Conservation (phyloP, 257 asterid genomes). For the Jacaranda copaia region DNA sequence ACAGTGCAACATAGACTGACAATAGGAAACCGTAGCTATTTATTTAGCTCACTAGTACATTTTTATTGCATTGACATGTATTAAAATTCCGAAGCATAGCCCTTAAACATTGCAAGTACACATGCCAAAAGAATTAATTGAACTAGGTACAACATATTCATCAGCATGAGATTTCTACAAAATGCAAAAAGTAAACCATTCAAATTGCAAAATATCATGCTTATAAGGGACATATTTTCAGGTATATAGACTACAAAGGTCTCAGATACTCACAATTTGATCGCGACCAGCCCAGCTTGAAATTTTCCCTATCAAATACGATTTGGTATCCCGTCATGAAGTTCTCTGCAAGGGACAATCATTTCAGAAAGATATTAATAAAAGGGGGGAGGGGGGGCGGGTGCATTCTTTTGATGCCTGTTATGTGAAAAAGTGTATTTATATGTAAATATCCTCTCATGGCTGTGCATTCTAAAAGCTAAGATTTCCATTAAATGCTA, state of each 20-base stretch:
- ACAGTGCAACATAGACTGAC: neutral
- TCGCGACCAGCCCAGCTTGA: constrained; percentile 77
- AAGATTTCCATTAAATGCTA: constrained; percentile 26
- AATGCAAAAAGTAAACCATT: constrained; percentile 25
- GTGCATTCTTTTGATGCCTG: constrained; percentile 11
- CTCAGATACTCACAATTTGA: constrained; percentile 74
- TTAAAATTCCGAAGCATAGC: neutral
- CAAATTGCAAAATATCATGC: constrained; percentile 22
- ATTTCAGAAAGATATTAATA: constrained; percentile 36
- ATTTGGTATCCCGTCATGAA: constrained; percentile 85
- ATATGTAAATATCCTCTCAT: neutral
- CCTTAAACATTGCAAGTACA: neutral
- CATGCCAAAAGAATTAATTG: constrained; percentile 21
- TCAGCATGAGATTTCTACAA: constrained; percentile 23
- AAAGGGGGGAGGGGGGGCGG: no score
- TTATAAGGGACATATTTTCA: constrained; percentile 27
- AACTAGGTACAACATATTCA: constrained; percentile 12
- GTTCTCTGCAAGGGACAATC: constrained; percentile 68
- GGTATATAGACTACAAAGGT: constrained; percentile 18
- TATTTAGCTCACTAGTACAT: neutral
- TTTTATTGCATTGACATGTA: neutral
- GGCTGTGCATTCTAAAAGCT: no score
- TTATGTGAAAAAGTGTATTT: neutral
- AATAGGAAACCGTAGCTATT: neutral
- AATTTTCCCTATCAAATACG: constrained; percentile 79